Evolutionary conservation across 1,284 basidiomycete genomes (phyloP).

Genomic region (Boletus subluridellus): DNA sequence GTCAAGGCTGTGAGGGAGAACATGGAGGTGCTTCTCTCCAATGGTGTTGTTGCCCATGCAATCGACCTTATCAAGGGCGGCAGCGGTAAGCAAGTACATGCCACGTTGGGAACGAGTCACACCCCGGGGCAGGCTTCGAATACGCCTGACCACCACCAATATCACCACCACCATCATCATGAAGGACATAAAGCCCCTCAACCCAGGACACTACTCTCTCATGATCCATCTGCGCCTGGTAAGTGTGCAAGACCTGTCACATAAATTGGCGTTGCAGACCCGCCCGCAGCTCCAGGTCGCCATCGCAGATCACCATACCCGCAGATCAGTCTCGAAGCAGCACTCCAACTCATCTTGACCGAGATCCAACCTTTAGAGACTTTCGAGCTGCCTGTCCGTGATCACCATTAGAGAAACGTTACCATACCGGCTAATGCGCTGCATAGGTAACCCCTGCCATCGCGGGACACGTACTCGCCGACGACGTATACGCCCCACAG

Average conservation of each 20-base stretch:
- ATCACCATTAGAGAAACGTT: not conserved
- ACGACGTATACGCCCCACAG: slow-evolving; percentile 64
- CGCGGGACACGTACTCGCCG: slow-evolving; percentile 68
- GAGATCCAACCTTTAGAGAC: slow-evolving; percentile 46
- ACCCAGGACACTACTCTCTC: slow-evolving; percentile 55
- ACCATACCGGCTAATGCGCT: not conserved
- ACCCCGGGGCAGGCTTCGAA: slow-evolving; percentile 8
- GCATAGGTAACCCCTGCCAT: slow-evolving; percentile 54
- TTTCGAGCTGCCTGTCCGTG: slow-evolving; percentile 40
- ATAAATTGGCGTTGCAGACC: not conserved
- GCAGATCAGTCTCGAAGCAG: slow-evolving; percentile 63
- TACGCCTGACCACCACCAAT: slow-evolving; percentile 35
- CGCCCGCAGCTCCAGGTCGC: slow-evolving; percentile 53
- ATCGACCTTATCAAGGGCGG: slow-evolving; percentile 73
- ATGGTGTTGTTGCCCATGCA: slow-evolving; percentile 64
- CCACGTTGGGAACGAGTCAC: slow-evolving; percentile 34
- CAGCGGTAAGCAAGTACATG: slow-evolving; percentile 60
- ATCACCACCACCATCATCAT: slow-evolving; percentile 41
- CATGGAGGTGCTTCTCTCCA: slow-evolving; percentile 57
- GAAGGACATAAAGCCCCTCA: slow-evolving; percentile 47
- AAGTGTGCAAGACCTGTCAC: slow-evolving; percentile 21
- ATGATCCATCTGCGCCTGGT: slow-evolving; percentile 68
- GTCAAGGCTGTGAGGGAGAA: slow-evolving; percentile 82
- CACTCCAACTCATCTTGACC: slow-evolving; percentile 54
- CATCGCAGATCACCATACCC: slow-evolving; percentile 76